Base-by-base conservation (phyloP, 2,329 filamentous ascomycete species). In the Diaporthe batatas region DNA sequence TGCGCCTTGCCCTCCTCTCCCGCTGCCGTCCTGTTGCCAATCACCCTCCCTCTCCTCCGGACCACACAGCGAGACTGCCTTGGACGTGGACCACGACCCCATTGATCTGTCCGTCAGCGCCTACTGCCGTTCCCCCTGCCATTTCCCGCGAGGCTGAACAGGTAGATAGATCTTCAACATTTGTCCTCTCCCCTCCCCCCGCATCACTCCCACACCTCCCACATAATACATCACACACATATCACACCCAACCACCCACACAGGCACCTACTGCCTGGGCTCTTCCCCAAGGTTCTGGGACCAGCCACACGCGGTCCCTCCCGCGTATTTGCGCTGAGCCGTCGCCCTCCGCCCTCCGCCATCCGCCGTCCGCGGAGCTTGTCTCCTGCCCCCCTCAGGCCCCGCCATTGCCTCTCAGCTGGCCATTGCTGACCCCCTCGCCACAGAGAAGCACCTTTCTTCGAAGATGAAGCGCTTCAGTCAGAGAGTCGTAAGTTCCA, bases 381-480 rank as follows among this genome's bases (percentile, higher is more conserved):
- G 55, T 57, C 55, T 42, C 44, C 18, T 53, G 32, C 58, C 68
- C 62, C 62, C 32, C 47, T 53, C 57, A 34, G 42, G 58, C 55
- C 55, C 68, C 68, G 68, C 68, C 55, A 53, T 39, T 47, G 21
- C 68, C 71, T 25, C 62, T 53, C 54, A 72, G 58, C 58, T 44
- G 42, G 49, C 65, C 36, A 39, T 64, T 55, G 54, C 72, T 75
- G 51, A 75, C 69, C 18, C 67, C 57, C 58, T 72, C 57, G 57
- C 69, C 68, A 62, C 75, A 75, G 72, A 73, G 68, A 75, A 75
- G 72, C 74, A 77, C 68, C 71, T 75, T 73, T 79, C 79, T 76
- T 84, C 84, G 84, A 93, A 89, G 85, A 98, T 98, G 96, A 98
- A 98, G 88, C 93, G 94, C 83, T 97, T 98, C 85, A 93, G 95